These are phyloP conservation scores for Cyclotella sp. DNA, from an alignment of 108 stramenopile species.

Conservation along the genomic window DNA sequence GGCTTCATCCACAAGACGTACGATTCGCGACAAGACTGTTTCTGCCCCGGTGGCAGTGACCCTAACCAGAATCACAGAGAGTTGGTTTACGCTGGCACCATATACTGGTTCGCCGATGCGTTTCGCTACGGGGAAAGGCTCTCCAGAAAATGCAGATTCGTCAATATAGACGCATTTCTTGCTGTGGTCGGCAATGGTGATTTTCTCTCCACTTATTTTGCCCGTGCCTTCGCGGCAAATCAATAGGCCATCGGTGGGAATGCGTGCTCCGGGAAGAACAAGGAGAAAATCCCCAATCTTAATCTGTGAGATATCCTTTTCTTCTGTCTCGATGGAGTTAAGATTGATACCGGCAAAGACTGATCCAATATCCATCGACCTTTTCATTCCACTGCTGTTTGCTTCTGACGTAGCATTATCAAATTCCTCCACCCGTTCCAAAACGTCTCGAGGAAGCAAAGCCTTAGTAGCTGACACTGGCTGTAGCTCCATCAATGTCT, in stretches of 20 bases:
- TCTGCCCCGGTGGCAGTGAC: slow-evolving; percentile 82
- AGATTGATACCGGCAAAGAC: slow-evolving; percentile 39
- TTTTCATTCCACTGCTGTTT: neutral
- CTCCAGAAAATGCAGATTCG: slow-evolving; percentile 94
- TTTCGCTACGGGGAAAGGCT: slow-evolving; percentile 90
- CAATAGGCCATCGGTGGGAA: slow-evolving; percentile 85
- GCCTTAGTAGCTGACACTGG: slow-evolving; percentile 61
- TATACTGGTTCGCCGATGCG: slow-evolving; percentile 60
- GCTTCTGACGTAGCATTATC: slow-evolving; percentile 1
- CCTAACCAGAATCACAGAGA: slow-evolving; percentile 69
- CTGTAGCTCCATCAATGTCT: slow-evolving; percentile 86
- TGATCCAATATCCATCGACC: slow-evolving; percentile 19
- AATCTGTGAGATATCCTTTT: slow-evolving; percentile 57
- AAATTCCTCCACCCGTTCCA: slow-evolving; percentile 25
- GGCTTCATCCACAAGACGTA: slow-evolving; percentile 92
- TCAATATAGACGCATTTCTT: slow-evolving; percentile 68
- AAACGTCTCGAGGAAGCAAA: slow-evolving; percentile 28
- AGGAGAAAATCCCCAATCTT: slow-evolving; percentile 70
- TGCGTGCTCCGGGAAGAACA: slow-evolving; percentile 73
- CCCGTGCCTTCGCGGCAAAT: slow-evolving; percentile 45
- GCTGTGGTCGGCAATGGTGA: neutral
- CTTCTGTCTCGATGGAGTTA: slow-evolving; percentile 58
- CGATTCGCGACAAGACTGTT: slow-evolving; percentile 83
- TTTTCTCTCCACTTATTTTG: slow-evolving; percentile 11
- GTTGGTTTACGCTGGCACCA: slow-evolving; percentile 82